These are phyloP conservation scores for Cavenderia fasciculata DNA, from an alignment of 78 protist genomes.

Conservation along the genomic window DNA sequence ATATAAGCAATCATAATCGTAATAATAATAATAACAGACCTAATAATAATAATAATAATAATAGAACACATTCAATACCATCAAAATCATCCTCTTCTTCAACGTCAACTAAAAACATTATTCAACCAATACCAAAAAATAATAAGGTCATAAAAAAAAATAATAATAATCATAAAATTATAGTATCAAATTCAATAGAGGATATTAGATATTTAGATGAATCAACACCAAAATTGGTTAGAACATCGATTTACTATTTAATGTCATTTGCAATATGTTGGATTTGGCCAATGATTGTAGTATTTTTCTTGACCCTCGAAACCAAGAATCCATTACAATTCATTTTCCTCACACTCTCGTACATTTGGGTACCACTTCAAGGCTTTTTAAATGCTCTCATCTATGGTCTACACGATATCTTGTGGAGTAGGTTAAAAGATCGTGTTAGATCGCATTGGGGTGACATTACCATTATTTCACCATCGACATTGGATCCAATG, in stretches of 20 bases:
- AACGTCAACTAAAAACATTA: neutral
- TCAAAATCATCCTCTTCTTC: neutral
- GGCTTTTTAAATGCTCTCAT: constrained; percentile 29
- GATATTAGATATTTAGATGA: neutral
- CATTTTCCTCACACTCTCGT: neutral
- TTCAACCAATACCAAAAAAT: too few species aligned
- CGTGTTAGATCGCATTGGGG: neutral
- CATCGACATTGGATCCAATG: too few species aligned
- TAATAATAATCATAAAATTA: neutral
- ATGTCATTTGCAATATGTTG: constrained; percentile 46
- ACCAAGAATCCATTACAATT: neutral
- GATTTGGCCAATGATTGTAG: neutral
- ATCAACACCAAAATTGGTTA: constrained; percentile 40
- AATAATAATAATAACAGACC: neutral
- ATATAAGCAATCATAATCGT: neutral
- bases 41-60: neutral
- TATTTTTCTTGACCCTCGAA: neutral
- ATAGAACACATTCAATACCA: neutral
- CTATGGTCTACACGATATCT: constrained; percentile 31
- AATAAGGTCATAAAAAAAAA: neutral
- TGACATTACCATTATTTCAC: too few species aligned
- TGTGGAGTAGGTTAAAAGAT: constrained; percentile 28
- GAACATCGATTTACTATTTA: constrained; percentile 40
- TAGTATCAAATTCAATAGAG: neutral
- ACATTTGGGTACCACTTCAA: constrained; percentile 22